phyloP scores from a whole-genome alignment of 2,329 filamentous ascomycete genomes.

The Aspergillus proliferans region DNA sequence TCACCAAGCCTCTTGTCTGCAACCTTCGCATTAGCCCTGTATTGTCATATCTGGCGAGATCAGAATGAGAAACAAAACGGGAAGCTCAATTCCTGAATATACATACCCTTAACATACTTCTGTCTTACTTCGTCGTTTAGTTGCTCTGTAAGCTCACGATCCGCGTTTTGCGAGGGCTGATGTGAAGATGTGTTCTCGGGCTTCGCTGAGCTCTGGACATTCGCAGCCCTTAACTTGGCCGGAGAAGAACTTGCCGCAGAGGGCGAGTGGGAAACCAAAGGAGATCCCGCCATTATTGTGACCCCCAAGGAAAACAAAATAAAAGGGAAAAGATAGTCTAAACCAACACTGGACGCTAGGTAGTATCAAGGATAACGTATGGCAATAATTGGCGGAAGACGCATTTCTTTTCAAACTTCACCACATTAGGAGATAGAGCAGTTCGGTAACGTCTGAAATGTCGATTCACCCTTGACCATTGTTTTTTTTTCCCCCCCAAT shows the following conservation, averaged over 20 bases:
- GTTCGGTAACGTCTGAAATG: too few relatives aligned
- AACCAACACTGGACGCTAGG: neutral
- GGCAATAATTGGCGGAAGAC: neutral
- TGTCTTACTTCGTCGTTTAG: slow-evolving; percentile 74
- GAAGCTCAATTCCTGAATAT: neutral
- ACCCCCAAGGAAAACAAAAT: neutral
- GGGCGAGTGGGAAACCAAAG: slow-evolving; percentile 34
- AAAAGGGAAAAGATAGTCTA: neutral
- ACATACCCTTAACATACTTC: slow-evolving; percentile 79
- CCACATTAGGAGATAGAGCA: neutral
- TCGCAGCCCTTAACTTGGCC: slow-evolving; percentile 28
- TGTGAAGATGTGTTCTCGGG: slow-evolving; percentile 12
- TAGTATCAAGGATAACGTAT: slow-evolving; percentile 1
- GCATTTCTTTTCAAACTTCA: neutral
- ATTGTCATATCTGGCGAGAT: neutral
- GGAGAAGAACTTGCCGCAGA: slow-evolving; percentile 26
- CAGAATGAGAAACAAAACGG: neutral
- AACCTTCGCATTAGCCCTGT: neutral
- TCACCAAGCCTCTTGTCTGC: slow-evolving; percentile 84
- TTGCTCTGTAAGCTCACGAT: slow-evolving; percentile 58
- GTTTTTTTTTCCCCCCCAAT: too few relatives aligned
- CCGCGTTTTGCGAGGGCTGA: slow-evolving; percentile 15
- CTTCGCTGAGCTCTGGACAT: slow-evolving; percentile 22
- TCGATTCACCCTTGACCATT: too few relatives aligned
- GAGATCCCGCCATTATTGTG: slow-evolving; percentile 36